Evolutionary conservation across 805 yeast genomes (phyloP).

Genomic region (Cyberlindnera euphorbiiphila): DNA sequence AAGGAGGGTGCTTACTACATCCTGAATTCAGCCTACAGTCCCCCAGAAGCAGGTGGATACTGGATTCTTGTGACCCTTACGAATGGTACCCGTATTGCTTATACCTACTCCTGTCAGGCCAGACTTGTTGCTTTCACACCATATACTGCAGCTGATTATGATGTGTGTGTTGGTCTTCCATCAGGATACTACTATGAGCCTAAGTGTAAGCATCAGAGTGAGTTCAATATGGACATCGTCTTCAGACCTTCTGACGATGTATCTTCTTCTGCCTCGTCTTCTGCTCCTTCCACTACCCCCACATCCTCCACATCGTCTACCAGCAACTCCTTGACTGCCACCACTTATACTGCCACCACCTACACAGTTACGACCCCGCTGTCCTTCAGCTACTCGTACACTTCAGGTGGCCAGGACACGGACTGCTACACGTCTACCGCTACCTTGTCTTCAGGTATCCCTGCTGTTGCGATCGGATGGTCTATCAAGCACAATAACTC

Average conservation of each 20-base stretch:
- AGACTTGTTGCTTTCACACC: constrained; percentile 2
- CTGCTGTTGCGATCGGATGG: constrained; percentile 5
- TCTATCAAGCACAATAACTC: constrained; percentile 3
- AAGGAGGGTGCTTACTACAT: constrained; percentile 17
- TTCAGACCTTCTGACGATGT: constrained; percentile 8
- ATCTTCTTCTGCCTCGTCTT: constrained; percentile 7
- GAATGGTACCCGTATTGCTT: constrained; percentile 9
- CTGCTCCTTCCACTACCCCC: constrained; percentile 10
- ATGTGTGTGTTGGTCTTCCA: constrained; percentile 3
- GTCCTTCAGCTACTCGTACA: constrained; percentile 2
- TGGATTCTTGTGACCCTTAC: constrained; percentile 6
- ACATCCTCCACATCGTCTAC: background rate
- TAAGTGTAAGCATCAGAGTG: constrained; percentile 1
- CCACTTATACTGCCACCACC: constrained; percentile 1
- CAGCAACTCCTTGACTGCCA: constrained; percentile 3
- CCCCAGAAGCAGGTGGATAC: constrained; percentile 3
- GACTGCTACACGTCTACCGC: constrained; percentile 10
- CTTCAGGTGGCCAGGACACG: constrained; percentile 5
- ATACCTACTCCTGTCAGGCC: constrained; percentile 3
- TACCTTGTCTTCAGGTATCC: constrained; percentile 2
- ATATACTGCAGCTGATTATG: constrained; percentile 7
- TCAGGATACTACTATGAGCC: constrained; percentile 7
- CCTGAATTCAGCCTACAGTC: background rate
- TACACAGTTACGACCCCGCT: constrained; percentile 14
- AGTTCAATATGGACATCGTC: background rate